Percentiles rank a stretch among this genome's conserved stretches.
These are phyloP conservation scores for Wickerhamiella lipophila DNA, from an alignment of 805 yeast genomes.

Conservation along the genomic window DNA sequence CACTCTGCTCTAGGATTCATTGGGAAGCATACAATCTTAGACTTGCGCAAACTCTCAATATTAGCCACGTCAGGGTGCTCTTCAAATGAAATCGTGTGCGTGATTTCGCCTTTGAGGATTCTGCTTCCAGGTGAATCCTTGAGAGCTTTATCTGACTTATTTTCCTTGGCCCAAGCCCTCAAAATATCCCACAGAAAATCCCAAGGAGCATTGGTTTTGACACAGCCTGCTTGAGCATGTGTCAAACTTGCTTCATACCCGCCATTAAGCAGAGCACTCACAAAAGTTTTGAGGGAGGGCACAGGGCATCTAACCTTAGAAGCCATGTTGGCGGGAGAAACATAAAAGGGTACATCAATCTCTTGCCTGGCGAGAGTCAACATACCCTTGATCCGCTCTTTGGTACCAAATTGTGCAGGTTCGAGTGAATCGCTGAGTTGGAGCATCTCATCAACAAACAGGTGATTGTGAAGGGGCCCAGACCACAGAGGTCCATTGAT, in stretches of 20 bases:
- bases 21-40: conserved; percentile 78
- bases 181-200: conserved; percentile 60
- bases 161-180: conserved; percentile 44
- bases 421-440: conserved; percentile 40
- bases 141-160: conserved; percentile 25
- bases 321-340: conserved; percentile 64
- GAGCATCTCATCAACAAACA: conserved; percentile 53
- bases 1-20: conserved; percentile 88
- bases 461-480: conserved; percentile 57
- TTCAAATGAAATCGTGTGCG: conserved; percentile 40
- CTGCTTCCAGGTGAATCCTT: conserved; percentile 27
- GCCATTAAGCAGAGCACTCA: conserved; percentile 70
- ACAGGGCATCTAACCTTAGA: conserved; percentile 70
- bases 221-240: conserved; percentile 73
- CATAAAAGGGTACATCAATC: conserved; percentile 62
- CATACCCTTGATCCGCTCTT: conserved; percentile 85
- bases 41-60: conserved; percentile 50
- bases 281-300: conserved; percentile 59
- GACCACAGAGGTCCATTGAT: conserved; percentile 97
- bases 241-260: conserved; percentile 77
- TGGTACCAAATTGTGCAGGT: conserved; percentile 56
- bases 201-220: conserved; percentile 88
- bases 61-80: conserved; percentile 42
- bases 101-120: conserved; percentile 23
- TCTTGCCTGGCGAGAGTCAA: conserved; percentile 70